These are phyloP conservation scores for Xanthoceras sorbifolium DNA, from an alignment of 345 rosid species.

Conservation along the genomic window DNA sequence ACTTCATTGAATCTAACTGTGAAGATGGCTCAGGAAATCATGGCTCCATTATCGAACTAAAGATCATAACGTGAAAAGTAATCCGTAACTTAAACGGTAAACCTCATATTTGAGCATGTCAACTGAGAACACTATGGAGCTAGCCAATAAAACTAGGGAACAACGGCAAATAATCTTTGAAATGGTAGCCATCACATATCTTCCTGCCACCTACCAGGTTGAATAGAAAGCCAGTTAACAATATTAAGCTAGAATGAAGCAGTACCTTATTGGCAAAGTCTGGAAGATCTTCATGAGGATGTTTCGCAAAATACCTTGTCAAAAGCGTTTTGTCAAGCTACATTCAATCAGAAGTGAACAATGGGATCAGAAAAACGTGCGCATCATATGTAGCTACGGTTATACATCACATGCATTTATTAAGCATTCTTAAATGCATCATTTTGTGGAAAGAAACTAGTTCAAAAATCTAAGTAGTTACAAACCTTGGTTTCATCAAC, in stretches of 20 bases:
- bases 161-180: too few relatives aligned
- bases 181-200: not conserved
- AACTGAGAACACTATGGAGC: too few relatives aligned
- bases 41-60: too few relatives aligned
- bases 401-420: not conserved
- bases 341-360: constrained; percentile 24
- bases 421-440: not conserved
- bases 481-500: constrained; percentile 70
- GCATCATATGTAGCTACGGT: not conserved
- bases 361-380: not conserved
- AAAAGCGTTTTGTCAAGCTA: constrained; percentile 70
- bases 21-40: too few relatives aligned
- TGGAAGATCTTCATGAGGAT: constrained; percentile 68
- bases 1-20: too few relatives aligned
- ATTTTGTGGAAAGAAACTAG: not conserved
- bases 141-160: not conserved
- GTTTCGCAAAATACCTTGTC: constrained; percentile 49
- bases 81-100: too few relatives aligned
- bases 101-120: too few relatives aligned
- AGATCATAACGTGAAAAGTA: too few relatives aligned
- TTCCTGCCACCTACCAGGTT: not conserved
- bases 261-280: constrained; percentile 68
- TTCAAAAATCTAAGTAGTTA: not conserved
- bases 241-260: not conserved
- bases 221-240: not conserved